Evolutionary conservation across 768 basidiomycete genomes (phyloP).

Genomic region (Mycena crocata): DNA sequence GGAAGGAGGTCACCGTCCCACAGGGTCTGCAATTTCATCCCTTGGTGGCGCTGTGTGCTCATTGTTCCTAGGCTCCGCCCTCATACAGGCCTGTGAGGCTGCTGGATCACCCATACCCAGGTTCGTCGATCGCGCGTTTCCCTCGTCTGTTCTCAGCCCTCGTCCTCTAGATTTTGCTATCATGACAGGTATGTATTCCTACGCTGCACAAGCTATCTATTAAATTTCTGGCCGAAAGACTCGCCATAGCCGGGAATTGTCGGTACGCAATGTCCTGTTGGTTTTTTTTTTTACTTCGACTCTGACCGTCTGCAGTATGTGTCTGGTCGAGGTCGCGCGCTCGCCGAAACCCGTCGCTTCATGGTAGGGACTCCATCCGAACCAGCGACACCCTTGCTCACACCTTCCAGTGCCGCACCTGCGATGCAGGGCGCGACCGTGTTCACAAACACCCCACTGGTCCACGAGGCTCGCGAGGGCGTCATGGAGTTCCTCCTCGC

Average conservation of each 20-base stretch:
- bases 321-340: constrained; percentile 96
- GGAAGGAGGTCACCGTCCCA: constrained; percentile 96
- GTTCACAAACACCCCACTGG: constrained; percentile 91
- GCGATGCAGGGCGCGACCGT: constrained; percentile 96
- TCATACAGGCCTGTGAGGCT: constrained; percentile 96
- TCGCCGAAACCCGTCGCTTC: constrained; percentile 96
- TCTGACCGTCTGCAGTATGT: constrained; percentile 75
- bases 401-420: constrained; percentile 86
- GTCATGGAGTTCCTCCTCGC: constrained; percentile 99
- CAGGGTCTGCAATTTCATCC: constrained; percentile 72
- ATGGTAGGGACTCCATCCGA: constrained; percentile 61
- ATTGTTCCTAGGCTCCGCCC: constrained; percentile 77
- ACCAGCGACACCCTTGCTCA: constrained; percentile 4
- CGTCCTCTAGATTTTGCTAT: constrained; percentile 74
- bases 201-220: constrained; percentile 10
- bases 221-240: constrained; percentile 60
- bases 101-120: constrained; percentile 86
- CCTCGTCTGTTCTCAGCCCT: constrained; percentile 33
- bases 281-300: neutral
- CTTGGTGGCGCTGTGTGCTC: constrained; percentile 1
- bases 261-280: constrained; percentile 39
- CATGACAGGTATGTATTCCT: constrained; percentile 75
- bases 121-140: constrained; percentile 50
- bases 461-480: constrained; percentile 93
- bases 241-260: constrained; percentile 98